Evolutionary conservation across 2,329 filamentous ascomycete species (phyloP).

Genomic region (Colletotrichum filicis): DNA sequence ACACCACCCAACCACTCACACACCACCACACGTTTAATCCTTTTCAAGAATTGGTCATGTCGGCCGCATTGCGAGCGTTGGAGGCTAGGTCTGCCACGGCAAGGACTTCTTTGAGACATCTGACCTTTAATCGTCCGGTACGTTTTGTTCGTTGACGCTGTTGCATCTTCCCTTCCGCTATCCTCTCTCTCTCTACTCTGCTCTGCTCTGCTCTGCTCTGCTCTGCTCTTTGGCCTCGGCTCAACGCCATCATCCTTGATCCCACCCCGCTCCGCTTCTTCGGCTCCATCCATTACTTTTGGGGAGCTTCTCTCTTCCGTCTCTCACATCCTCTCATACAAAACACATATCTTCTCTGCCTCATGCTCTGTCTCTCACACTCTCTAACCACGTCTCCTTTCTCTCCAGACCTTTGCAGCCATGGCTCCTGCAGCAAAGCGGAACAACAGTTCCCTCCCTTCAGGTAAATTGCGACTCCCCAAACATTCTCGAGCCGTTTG

Average conservation of each 20-base stretch:
- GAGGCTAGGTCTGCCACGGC: slow-evolving; percentile 36
- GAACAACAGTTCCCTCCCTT: slow-evolving; percentile 68
- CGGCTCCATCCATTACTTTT: slow-evolving; percentile 7
- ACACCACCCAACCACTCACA: slow-evolving; percentile 21
- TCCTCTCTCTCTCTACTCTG: neutral
- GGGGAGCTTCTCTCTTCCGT: neutral
- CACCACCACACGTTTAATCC: neutral
- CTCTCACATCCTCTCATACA: neutral
- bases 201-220: neutral
- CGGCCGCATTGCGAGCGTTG: slow-evolving; percentile 35
- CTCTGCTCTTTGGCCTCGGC: slow-evolving; percentile 7
- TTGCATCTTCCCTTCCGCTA: neutral
- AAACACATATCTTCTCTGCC: neutral
- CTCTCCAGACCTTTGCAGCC: slow-evolving; percentile 41
- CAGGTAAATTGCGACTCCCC: slow-evolving; percentile 50
- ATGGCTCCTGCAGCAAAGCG: slow-evolving; percentile 66
- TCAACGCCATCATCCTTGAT: slow-evolving; percentile 15
- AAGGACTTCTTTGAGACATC: slow-evolving; percentile 18
- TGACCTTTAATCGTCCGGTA: slow-evolving; percentile 23
- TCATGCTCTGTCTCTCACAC: slow-evolving; percentile 3
- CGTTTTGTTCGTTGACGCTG: slow-evolving; percentile 1
- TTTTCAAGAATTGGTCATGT: slow-evolving; percentile 33
- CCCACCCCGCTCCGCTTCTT: slow-evolving; percentile 20
- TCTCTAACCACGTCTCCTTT: neutral
- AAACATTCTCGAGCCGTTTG: neutral